Conservation (phyloP, 1,284 basidiomycete genomes). For the Ceraceosorus bombacis region DNA sequence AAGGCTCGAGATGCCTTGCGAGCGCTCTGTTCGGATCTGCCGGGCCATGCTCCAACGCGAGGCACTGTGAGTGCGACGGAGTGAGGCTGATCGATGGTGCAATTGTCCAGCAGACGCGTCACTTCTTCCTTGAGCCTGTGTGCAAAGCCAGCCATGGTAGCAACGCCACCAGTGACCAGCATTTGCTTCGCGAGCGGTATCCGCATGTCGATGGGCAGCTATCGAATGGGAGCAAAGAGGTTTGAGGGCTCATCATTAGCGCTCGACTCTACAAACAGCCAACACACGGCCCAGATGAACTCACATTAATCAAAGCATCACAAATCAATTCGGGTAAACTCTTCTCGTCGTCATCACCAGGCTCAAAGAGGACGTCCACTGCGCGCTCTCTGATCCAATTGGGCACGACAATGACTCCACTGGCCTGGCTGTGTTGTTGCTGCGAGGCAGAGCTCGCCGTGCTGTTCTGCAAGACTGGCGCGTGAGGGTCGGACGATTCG, state of each 20-base stretch:
- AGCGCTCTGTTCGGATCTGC: no score
- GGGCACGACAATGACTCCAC: slow-evolving; percentile 64
- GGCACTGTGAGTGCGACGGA: no score
- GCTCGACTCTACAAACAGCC: no score
- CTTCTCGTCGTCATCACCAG: slow-evolving; percentile 66
- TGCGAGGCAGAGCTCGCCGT: no score
- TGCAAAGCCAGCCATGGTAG: slow-evolving; percentile 85
- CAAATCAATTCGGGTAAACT: slow-evolving; percentile 67
- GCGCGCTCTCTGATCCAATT: slow-evolving; percentile 90
- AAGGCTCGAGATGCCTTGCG: no score
- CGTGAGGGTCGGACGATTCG: no score
- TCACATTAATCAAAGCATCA: slow-evolving; percentile 64
- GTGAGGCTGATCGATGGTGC: no score
- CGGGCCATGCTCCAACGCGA: no score
- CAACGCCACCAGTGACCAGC: slow-evolving; percentile 76
- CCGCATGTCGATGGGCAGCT: slow-evolving; percentile 83
- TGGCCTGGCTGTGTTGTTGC: no score
- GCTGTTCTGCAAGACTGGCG: no score
- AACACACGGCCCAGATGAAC: no score
- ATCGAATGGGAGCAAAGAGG: slow-evolving; percentile 2
- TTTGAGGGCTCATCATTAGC: slow-evolving; percentile 43
- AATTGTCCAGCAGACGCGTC: no score
- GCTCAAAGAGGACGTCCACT: slow-evolving; percentile 81
- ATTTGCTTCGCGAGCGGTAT: slow-evolving; percentile 71
- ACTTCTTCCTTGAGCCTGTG: slow-evolving; percentile 56